Conservation (phyloP, 768 basidiomycete species). For the Tylopilus plumbeoviolaceoides region DNA sequence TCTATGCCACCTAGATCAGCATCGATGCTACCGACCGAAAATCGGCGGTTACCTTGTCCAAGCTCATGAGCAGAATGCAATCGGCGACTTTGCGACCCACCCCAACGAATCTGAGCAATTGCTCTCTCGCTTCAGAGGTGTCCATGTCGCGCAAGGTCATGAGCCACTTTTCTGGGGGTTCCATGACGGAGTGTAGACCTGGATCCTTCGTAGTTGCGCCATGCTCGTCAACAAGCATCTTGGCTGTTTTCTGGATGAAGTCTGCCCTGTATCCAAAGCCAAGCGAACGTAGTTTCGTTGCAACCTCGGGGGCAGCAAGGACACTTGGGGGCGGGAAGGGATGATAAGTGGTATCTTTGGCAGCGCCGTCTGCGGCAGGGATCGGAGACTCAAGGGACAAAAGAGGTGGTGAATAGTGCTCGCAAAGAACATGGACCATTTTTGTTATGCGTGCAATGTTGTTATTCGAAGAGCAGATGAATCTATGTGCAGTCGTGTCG, state of each 20-base stretch:
- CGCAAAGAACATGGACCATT: slow-evolving; percentile 84
- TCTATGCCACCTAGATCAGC: slow-evolving; percentile 38
- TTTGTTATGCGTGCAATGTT: slow-evolving; percentile 92
- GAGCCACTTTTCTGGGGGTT: slow-evolving; percentile 62
- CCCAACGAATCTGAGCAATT: slow-evolving; percentile 79
- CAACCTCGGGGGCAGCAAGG: slow-evolving; percentile 56
- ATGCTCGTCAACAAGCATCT: slow-evolving; percentile 65
- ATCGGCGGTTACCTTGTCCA: slow-evolving; percentile 67
- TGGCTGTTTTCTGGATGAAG: slow-evolving; percentile 81
- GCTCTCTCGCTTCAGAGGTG: slow-evolving; percentile 62
- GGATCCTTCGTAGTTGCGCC: slow-evolving; percentile 14
- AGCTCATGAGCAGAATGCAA: slow-evolving; percentile 87
- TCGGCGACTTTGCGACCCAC: slow-evolving; percentile 98
- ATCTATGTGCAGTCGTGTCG: slow-evolving; percentile 44
- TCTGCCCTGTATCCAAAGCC: slow-evolving; percentile 96
- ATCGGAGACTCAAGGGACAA: slow-evolving; percentile 42
- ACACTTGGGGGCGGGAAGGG: slow-evolving; percentile 80
- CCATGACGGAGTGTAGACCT: slow-evolving; percentile 16
- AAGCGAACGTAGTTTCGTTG: slow-evolving; percentile 63
- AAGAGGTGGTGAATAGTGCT: slow-evolving; percentile 68
- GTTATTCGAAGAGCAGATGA: slow-evolving; percentile 98
- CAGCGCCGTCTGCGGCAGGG: slow-evolving; percentile 27
- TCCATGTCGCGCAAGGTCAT: slow-evolving; percentile 42
- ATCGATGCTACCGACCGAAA: background rate
- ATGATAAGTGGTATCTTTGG: slow-evolving; percentile 49